A percentile compares a stretch with the other conserved stretches of the same genome.
Conservation (phyloP, 2,329 filamentous ascomycete species). For the Apiospora rasikravindrae region DNA sequence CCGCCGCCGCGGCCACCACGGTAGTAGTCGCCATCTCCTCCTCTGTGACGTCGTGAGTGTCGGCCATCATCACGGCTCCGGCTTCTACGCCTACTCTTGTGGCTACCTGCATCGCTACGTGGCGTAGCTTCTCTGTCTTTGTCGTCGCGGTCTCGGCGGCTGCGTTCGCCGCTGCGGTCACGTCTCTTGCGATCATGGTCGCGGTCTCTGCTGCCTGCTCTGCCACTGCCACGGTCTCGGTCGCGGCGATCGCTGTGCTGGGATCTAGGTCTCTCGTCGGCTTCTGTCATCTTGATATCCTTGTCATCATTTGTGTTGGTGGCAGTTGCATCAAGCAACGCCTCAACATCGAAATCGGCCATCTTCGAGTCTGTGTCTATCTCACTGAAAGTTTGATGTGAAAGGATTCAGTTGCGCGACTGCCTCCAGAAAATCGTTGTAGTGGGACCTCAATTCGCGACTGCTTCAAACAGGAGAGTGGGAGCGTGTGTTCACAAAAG, state of each 20-base stretch:
- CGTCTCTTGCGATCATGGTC: slow-evolving; percentile 62
- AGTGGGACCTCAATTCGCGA: background rate
- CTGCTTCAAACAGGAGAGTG: background rate
- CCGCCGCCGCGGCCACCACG: slow-evolving; percentile 57
- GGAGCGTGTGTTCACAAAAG: background rate
- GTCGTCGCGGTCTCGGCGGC: slow-evolving; percentile 60
- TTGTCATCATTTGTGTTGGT: slow-evolving; percentile 59
- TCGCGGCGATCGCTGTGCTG: slow-evolving; percentile 56
- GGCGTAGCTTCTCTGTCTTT: slow-evolving; percentile 69
- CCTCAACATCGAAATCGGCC: slow-evolving; percentile 77
- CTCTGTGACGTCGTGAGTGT: slow-evolving; percentile 74
- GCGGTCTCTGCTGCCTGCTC: slow-evolving; percentile 39
- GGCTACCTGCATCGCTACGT: slow-evolving; percentile 77
- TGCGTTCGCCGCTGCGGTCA: slow-evolving; percentile 62
- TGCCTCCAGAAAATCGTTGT: background rate
- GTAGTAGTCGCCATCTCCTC: slow-evolving; percentile 72
- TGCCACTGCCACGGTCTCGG: slow-evolving; percentile 30
- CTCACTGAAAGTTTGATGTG: slow-evolving; percentile 16
- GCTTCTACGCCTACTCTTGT: slow-evolving; percentile 82
- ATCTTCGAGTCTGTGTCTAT: slow-evolving; percentile 40
- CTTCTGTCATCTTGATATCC: slow-evolving; percentile 54
- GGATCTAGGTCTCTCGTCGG: slow-evolving; percentile 62
- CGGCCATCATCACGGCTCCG: slow-evolving; percentile 77
- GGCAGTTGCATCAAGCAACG: slow-evolving; percentile 84
- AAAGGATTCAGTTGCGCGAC: background rate